Evolutionary conservation across 2,329 filamentous ascomycete genomes (phyloP), one percentile per base, ranked within the genome.

Genomic region (Apiospora malaysiana): DNA sequence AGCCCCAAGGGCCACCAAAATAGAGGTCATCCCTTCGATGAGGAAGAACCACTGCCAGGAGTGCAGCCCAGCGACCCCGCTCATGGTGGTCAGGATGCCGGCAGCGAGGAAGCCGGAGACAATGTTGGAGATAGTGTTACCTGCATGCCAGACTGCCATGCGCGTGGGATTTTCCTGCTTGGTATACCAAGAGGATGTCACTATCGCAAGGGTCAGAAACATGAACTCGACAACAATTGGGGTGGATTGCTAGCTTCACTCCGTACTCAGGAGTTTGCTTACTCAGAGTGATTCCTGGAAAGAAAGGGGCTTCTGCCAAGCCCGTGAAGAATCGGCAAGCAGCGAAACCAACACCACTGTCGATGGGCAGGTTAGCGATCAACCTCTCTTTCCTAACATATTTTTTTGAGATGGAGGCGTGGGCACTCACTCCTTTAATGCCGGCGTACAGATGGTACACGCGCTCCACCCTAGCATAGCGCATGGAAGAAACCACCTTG

Each of bases 11-110:
- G 79, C 81, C 18, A 82, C 77, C 2, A 78, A 56, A 69, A 83
- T 79, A 16, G 80, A 81, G 10, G 78, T 77, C 14, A 79, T 74
- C 2, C 81, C 82, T 70, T 84, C 82, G 42, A 84, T 82, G 72
- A 85, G 79, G 71, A 85, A 83, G 51, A 86, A 83, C 84, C 83
- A 85, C 25, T 84, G 81, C 84, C 82, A 84, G 0, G 81, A 79
- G 32, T 79, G 76, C 40, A 84, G 77, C 18, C 80, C 80, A 16
- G 77, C 72, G 32, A 81, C 76, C 16, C 81, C 79, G 14, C 84
- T 80, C 79, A 86, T 83, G 72, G 82, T 82, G 46, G 80, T 80
- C 10, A 85, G 77, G 25, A 85, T 82, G 9, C 81, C 84, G 12
- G 83, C 83, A 25, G 83, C 82, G 37, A 85, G 78, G 45, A 85